Conservation (phyloP, 805 yeast genomes). For the Dipodascopsis uninucleata region DNA sequence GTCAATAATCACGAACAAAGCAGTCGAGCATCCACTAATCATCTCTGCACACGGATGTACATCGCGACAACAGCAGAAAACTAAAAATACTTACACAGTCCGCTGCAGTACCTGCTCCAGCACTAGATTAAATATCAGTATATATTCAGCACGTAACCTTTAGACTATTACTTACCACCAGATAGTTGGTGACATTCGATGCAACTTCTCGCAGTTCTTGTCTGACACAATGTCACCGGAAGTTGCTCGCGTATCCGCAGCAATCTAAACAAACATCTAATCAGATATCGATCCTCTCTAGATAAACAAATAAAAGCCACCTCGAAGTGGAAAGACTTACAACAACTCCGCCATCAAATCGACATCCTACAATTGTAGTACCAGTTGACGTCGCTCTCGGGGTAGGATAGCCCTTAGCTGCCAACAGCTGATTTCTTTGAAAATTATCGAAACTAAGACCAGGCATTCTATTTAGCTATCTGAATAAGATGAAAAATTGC, state of each 20-base stretch:
- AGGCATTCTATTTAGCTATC: constrained; percentile 14
- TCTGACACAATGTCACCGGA: constrained; percentile 96
- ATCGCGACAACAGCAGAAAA: background rate
- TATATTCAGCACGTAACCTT: background rate
- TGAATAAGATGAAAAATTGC: no score
- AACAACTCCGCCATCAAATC: constrained; percentile 88
- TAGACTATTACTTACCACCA: constrained; percentile 46
- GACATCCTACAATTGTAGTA: constrained; percentile 98
- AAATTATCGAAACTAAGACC: constrained; percentile 91
- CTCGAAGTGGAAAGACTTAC: constrained; percentile 28
- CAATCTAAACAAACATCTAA: constrained; percentile 46
- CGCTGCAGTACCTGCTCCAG: constrained; percentile 99
- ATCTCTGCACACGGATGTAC: no score
- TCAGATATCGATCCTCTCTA: background rate
- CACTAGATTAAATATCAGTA: constrained; percentile 46
- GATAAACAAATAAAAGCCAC: constrained; percentile 1
- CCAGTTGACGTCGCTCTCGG: constrained; percentile 97
- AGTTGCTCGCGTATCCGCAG: constrained; percentile 98
- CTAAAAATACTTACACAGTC: constrained; percentile 55
- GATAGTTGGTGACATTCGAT: constrained; percentile 75
- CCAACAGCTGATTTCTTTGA: constrained; percentile 78
- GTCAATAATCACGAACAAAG: background rate
- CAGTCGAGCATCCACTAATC: background rate
- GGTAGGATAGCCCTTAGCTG: constrained; percentile 65
- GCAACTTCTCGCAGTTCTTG: constrained; percentile 94